phyloP scores from a whole-genome alignment of 1,284 basidiomycete genomes.

The Ganoderma leucocontextum region DNA sequence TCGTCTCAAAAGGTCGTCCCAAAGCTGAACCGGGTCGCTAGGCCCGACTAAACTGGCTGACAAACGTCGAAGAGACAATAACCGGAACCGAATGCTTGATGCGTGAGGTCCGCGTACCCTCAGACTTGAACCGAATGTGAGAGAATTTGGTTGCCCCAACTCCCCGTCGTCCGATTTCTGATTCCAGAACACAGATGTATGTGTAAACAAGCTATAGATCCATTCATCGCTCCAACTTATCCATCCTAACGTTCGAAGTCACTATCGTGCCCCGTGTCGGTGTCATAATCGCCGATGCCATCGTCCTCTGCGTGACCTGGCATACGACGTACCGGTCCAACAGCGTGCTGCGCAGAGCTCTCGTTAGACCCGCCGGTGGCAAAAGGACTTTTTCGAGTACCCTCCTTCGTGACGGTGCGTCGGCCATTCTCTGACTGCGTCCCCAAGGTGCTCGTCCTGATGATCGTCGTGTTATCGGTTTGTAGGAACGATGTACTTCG shows the following conservation, averaged over 20 bases:
- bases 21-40: background rate
- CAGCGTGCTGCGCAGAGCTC: background rate
- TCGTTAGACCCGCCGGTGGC: background rate
- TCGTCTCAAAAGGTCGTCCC: background rate
- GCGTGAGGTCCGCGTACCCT: background rate
- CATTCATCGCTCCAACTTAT: background rate
- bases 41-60: background rate
- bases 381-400: background rate
- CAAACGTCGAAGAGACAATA: background rate
- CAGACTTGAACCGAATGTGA: background rate
- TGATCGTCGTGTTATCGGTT: background rate
- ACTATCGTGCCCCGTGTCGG: background rate
- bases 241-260: background rate
- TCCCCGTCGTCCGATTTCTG: background rate
- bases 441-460: no score
- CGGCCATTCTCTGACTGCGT: no score
- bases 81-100: background rate
- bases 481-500: slow-evolving; percentile 1
- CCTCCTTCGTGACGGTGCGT: background rate
- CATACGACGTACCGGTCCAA: slow-evolving; percentile 1
- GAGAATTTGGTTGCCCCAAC: background rate
- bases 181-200: background rate
- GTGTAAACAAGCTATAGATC: background rate
- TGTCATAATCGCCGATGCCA: slow-evolving; percentile 1
- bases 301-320: slow-evolving; percentile 3